Evolutionary conservation across 441 rosid species (phyloP).

Genomic region (Adansonia rubrostipa): DNA sequence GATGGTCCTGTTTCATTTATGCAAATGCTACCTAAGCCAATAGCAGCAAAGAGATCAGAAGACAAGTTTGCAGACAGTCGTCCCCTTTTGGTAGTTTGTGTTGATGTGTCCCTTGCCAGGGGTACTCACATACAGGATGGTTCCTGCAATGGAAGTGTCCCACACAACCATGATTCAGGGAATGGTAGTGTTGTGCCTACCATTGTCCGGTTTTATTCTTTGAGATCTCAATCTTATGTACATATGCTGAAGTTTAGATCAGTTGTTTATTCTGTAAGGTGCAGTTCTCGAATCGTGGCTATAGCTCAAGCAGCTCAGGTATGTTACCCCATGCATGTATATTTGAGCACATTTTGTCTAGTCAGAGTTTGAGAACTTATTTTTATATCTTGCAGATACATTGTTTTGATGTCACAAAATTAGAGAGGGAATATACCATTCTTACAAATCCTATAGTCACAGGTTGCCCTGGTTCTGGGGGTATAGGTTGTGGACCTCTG

Average conservation of each 20-base stretch:
- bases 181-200: constrained; percentile 51
- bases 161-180: constrained; percentile 46
- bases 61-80: constrained; percentile 61
- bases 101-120: constrained; percentile 55
- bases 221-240: constrained; percentile 76
- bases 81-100: constrained; percentile 76
- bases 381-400: constrained; percentile 68
- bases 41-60: constrained; percentile 37
- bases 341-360: not conserved
- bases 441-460: constrained; percentile 61
- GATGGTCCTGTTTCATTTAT: constrained; percentile 82
- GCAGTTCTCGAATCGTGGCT: constrained; percentile 90
- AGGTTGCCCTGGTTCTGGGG: constrained; percentile 55
- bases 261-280: constrained; percentile 71
- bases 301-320: constrained; percentile 84
- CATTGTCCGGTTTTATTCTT: constrained; percentile 68
- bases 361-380: constrained; percentile 21
- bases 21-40: constrained; percentile 79
- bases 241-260: constrained; percentile 77
- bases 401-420: constrained; percentile 72
- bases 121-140: constrained; percentile 49
- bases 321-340: constrained; percentile 23
- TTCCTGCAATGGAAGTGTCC: constrained; percentile 40
- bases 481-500: constrained; percentile 87
- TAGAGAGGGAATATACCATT: constrained; percentile 63